A percentile compares a stretch with the other conserved stretches of the same genome.
phyloP scores from a whole-genome alignment of 2,329 filamentous ascomycete genomes.

The Cladobotryum protrusum region DNA sequence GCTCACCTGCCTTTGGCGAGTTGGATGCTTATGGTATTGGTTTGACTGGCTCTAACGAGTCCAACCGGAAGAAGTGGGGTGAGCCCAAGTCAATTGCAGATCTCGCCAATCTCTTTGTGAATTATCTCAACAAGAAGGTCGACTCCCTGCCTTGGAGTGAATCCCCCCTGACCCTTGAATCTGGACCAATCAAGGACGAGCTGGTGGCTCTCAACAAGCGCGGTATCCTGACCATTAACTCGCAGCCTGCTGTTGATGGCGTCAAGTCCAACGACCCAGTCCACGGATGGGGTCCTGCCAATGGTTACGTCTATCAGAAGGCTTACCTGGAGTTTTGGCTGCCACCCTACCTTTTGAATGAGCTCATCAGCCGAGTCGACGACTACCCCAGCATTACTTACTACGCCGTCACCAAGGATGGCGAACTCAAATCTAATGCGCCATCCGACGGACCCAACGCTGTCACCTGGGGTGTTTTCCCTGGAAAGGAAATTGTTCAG shows the following conservation, averaged over 20 bases:
- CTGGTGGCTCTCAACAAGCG: constrained; percentile 78
- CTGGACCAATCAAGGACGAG: constrained; percentile 67
- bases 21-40: constrained; percentile 92
- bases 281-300: constrained; percentile 89
- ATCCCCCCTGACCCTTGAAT: constrained; percentile 74
- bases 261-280: constrained; percentile 80
- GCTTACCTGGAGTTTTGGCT: constrained; percentile 91
- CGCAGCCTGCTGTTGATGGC: constrained; percentile 89
- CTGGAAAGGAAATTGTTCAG: constrained; percentile 98
- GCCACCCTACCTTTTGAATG: constrained; percentile 68
- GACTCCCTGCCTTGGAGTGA: constrained; percentile 92
- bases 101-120: constrained; percentile 75
- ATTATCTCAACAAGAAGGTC: constrained; percentile 75
- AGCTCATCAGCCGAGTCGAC: constrained; percentile 73
- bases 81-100: constrained; percentile 74
- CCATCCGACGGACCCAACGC: constrained; percentile 85
- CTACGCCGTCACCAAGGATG: constrained; percentile 83
- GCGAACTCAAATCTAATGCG: constrained; percentile 78
- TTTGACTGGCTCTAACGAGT: constrained; percentile 88
- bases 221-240: constrained; percentile 92
- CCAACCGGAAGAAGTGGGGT: constrained; percentile 93
- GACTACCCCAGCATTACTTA: constrained; percentile 79
- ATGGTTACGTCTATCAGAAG: constrained; percentile 98
- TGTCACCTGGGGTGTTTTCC: constrained; percentile 99
- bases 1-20: constrained; percentile 93